Evolutionary conservation across 768 basidiomycete genomes (phyloP).

Genomic region (Suillus bovinus): DNA sequence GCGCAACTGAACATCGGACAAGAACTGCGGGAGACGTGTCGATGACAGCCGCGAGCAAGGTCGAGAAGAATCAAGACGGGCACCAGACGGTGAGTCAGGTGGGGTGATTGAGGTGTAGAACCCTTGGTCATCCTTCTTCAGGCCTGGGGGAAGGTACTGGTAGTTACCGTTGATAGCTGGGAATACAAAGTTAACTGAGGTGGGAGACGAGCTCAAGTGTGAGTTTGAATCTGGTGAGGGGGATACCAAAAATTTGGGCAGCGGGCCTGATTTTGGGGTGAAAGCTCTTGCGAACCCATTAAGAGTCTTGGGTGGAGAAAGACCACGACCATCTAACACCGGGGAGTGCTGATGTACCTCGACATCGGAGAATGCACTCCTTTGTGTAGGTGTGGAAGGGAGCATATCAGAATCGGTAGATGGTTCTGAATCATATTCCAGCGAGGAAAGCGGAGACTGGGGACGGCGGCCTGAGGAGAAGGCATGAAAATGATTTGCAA

Average conservation of each 20-base stretch:
- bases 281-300: conserved; percentile 49
- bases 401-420: conserved; percentile 12
- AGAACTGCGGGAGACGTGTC: conserved; percentile 48
- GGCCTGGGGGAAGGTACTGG: conserved; percentile 33
- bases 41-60: conserved; percentile 32
- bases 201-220: conserved; percentile 9
- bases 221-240: conserved; percentile 15
- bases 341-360: conserved; percentile 10
- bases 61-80: conserved; percentile 12
- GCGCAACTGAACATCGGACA: conserved; percentile 39
- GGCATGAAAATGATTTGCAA: not conserved
- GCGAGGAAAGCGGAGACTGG: conserved; percentile 9
- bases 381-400: conserved; percentile 11
- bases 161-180: conserved; percentile 43
- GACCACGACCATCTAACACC: not conserved
- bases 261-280: conserved; percentile 37
- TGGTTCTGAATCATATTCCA: conserved; percentile 12
- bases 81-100: conserved; percentile 16
- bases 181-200: conserved; percentile 42
- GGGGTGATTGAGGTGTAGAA: conserved; percentile 44
- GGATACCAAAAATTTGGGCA: conserved; percentile 21
- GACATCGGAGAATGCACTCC: conserved; percentile 1
- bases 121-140: conserved; percentile 55
- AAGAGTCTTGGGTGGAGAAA: conserved; percentile 21
- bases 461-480: conserved; percentile 5